Base-by-base conservation (phyloP, 768 basidiomycete genomes). In the Tulasnella sp. region DNA sequence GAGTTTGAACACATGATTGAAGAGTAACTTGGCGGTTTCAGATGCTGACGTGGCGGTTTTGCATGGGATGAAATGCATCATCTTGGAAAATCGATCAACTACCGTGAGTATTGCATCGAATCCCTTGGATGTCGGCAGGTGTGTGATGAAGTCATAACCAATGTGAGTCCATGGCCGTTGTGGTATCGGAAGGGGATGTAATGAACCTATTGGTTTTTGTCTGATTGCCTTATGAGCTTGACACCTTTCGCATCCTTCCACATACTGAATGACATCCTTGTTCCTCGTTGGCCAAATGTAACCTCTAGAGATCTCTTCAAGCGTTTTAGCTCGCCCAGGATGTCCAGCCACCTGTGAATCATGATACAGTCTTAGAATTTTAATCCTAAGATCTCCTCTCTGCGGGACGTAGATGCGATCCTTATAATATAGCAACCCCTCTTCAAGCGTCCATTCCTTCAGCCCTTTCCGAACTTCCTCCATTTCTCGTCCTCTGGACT, bases 131-230 rank as follows among this genome's bases (percentile, higher is more conserved):
- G 5, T 44, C 9, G 48, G 48, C 7, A 50, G 37, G 4, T 58
- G 42, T 7, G 32, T 45, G 35, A 60, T 56, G 40, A 44, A 39
- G 39, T 66, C 63, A 57, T 62, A 61, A 2, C 56, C 49, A 13
- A 65, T 53, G 5, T 54, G 47, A 3, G 7, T 3, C 64, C 65
- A 66, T 0, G 61, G 61, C 16, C 34, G n/a, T 3, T 27, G 6
- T 3, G 64, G 61, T 1, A 58, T 37, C 3, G 58, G 57, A 5
- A 64, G 50, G 0, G 60, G 49, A 22, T 57, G 29, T 3, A 65
- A 55, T 5, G 40, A 15, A 0, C 63, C 64, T 25, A 47, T 54
- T 0, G 53, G 55, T 8, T 44, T n/a, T n/a, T 57, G 53, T 8
- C 46, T 46, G 1, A 24, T 22, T 0, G 44, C n/a, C 34, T 63